A percentile compares a stretch with the other conserved stretches of the same genome.
These are phyloP conservation scores for Mycosphaerelloides madeirae DNA, from an alignment of 2,329 filamentous ascomycete genomes.

Conservation along the genomic window DNA sequence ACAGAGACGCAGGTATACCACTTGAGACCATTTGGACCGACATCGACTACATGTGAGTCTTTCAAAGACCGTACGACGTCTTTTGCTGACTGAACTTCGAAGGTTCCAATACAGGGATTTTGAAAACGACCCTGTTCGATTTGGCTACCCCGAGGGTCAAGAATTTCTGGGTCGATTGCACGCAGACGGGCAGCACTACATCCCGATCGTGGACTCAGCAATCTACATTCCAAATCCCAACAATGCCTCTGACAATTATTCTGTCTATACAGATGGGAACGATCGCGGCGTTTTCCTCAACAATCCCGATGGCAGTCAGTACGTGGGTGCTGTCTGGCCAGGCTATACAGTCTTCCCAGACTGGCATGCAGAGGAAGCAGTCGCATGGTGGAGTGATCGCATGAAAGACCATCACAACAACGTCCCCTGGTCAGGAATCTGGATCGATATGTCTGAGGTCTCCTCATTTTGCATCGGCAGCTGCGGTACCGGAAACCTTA, in stretches of 20 bases:
- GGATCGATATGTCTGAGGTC: slow-evolving; percentile 61
- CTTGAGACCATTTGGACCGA: slow-evolving; percentile 47
- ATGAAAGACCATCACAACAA: slow-evolving; percentile 51
- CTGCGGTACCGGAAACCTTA: slow-evolving; percentile 62
- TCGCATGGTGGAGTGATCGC: slow-evolving; percentile 56
- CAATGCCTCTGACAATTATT: slow-evolving; percentile 62
- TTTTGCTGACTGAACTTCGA: too few relatives aligned
- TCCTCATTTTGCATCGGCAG: slow-evolving; percentile 65
- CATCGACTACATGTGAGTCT: slow-evolving; percentile 58
- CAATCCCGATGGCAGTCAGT: slow-evolving; percentile 33
- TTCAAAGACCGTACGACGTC: too few relatives aligned
- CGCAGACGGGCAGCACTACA: slow-evolving; percentile 52
- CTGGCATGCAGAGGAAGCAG: slow-evolving; percentile 55
- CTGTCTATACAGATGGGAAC: slow-evolving; percentile 32
- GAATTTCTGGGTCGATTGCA: slow-evolving; percentile 52
- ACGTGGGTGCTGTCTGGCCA: slow-evolving; percentile 50
- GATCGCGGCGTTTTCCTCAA: slow-evolving; percentile 32
- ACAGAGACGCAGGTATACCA: slow-evolving; percentile 53
- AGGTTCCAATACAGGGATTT: slow-evolving; percentile 58
- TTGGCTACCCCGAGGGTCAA: slow-evolving; percentile 45
- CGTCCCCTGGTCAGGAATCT: slow-evolving; percentile 50
- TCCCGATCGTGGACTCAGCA: slow-evolving; percentile 58
- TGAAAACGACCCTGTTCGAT: slow-evolving; percentile 51
- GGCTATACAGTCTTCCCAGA: slow-evolving; percentile 58
- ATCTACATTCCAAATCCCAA: slow-evolving; percentile 68